Base-by-base conservation (phyloP, 2,329 filamentous ascomycete species). In the Diaporthe citri region DNA sequence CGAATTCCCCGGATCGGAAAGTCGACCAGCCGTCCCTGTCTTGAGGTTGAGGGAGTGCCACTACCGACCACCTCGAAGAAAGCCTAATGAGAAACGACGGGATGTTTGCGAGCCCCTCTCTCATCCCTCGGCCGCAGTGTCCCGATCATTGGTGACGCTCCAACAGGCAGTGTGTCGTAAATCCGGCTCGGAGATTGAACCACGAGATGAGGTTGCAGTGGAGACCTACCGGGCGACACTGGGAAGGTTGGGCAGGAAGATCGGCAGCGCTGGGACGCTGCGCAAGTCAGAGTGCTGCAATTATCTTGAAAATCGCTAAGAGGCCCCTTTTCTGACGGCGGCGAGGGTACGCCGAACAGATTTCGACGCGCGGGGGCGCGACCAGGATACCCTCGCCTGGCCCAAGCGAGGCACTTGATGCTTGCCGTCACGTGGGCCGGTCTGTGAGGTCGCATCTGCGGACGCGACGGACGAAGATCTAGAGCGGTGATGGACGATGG, bases 171-270 rank as follows among this genome's bases (percentile, higher is more conserved):
- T 39, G 43, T 51, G 34, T 64, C 36, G 70, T 31, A 28, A 28
- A 43, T 36, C 39, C 46, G 41, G 57, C 57, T 46, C 43, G 59
- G 46, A 72, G 55, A 62, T 62, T 52, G 55, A 60, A 72, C 56
- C 73, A 64, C 43, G 57, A 72, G 57, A 57, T 48, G 56, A 74
- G 62, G 72, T 74, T 69, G 52, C 60, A 59, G 51, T 69, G 51
- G 51, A 55, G 46, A 69, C 48, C 4, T 55, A 41, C 56, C 22
- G 72, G 28, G 59, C 25, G 60, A 55, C n/a, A 28, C 36, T 52
- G 51, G 31, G n/a, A 48, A 41, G 56, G 62, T 75, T 74, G 74
- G 74, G 74, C 74, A 71, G 62, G 71, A 71, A 75, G 74, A 75
- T 75, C 74, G 64, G 67, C 74, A 64, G 48, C 43, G 46, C n/a